Evolutionary conservation across 768 basidiomycete species (phyloP).

Genomic region (Suillus luteus): DNA sequence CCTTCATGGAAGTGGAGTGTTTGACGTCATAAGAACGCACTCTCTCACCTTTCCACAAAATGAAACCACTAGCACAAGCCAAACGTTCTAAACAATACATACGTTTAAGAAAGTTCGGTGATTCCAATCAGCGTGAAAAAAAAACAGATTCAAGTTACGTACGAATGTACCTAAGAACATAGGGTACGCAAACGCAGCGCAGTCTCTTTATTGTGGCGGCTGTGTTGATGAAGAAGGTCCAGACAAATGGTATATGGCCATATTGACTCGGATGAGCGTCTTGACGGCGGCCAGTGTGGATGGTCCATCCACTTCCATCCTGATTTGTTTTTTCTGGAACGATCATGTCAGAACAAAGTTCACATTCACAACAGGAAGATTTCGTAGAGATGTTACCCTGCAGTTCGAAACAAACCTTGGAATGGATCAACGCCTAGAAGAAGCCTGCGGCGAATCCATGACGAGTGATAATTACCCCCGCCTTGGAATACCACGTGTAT

Average conservation of each 20-base stretch:
- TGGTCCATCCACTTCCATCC: not conserved
- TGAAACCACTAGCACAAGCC: not conserved
- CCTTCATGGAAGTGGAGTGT: not conserved
- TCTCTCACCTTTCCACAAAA: not conserved
- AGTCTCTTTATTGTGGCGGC: conserved; percentile 3
- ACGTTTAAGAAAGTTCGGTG: not conserved
- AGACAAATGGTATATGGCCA: not conserved
- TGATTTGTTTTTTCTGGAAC: conserved; percentile 2
- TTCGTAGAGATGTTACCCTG: not conserved
- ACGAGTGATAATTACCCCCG: not conserved
- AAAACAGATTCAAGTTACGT: not conserved
- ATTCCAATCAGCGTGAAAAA: not conserved
- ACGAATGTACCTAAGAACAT: not conserved
- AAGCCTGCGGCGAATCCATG: conserved; percentile 1
- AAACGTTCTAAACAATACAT: not conserved
- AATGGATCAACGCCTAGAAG: not conserved
- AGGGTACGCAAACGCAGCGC: not conserved
- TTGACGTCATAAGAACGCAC: conserved; percentile 1
- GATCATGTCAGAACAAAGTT: conserved; percentile 1
- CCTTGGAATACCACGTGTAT: conserved; percentile 1
- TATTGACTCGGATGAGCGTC: not conserved
- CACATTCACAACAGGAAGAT: not conserved
- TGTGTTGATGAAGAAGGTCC: conserved; percentile 3
- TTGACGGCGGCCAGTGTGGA: not conserved
- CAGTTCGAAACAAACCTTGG: not conserved